Conservation (phyloP, 2,329 filamentous ascomycete species). For the Zasmidium citrigriseum region DNA sequence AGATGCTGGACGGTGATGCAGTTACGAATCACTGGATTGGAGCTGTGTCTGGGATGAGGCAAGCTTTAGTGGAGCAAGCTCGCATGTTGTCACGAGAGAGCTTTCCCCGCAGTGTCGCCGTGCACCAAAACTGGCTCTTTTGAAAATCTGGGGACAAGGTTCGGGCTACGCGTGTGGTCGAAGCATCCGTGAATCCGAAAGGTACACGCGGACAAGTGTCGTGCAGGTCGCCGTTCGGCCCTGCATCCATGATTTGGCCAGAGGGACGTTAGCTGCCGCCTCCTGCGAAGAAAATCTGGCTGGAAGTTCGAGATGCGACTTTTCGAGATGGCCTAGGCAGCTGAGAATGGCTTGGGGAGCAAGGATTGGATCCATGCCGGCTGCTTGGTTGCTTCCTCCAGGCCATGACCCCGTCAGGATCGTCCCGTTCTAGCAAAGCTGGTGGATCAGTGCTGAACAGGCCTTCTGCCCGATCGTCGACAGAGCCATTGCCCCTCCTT, state of each 20-base stretch:
- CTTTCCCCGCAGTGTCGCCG: slow-evolving; percentile 13
- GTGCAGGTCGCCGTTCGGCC: slow-evolving; percentile 4
- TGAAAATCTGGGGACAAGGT: slow-evolving; percentile 8
- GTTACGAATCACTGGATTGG: not conserved
- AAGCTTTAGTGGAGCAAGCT: not conserved
- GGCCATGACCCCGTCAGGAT: slow-evolving; percentile 14
- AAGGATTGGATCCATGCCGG: slow-evolving; percentile 9
- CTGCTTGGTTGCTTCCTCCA: slow-evolving; percentile 14
- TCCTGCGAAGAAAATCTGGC: slow-evolving; percentile 5
- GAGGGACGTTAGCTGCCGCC: slow-evolving; percentile 1
- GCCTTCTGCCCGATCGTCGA: slow-evolving; percentile 21
- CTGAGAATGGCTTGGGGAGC: slow-evolving; percentile 8
- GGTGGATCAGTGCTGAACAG: slow-evolving; percentile 10
- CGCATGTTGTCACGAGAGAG: slow-evolving; percentile 9
- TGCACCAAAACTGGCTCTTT: not conserved
- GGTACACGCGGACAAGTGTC: slow-evolving; percentile 8
- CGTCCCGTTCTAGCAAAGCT: slow-evolving; percentile 18
- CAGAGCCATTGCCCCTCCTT: slow-evolving; percentile 21
- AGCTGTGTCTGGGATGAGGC: slow-evolving; percentile 6
- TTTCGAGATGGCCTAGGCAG: slow-evolving; percentile 1
- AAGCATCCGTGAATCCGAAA: slow-evolving; percentile 10
- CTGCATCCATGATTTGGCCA: slow-evolving; percentile 8
- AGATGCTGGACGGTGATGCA: slow-evolving; percentile 3
- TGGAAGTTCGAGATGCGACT: slow-evolving; percentile 7
- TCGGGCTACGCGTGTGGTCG: not conserved